Base-by-base conservation (phyloP, 768 basidiomycete genomes). In the Auricularia sp. region DNA sequence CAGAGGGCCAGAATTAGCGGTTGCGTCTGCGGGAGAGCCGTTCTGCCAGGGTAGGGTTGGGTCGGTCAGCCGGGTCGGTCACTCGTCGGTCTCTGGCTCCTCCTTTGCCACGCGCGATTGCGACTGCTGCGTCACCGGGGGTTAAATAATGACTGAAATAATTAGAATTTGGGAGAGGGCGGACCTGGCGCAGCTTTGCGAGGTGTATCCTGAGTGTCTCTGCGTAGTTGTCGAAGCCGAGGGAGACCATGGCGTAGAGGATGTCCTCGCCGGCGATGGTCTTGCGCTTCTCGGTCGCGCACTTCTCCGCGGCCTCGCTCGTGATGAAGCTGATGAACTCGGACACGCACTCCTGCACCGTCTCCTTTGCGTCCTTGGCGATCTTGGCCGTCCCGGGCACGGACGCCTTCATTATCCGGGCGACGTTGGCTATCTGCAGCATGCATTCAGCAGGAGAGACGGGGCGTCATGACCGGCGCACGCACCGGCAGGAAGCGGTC, bases 301-400 rank as follows among this genome's bases (percentile, higher is more conserved):
- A 95, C 71, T 93, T 93, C 76, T 98, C 96, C 16, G 92, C 93
- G 3, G 96, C 96, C 75, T 98, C 96, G 54, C 88, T 91, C 35
- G 95, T 97, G 78, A 98, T 94, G 82, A 98, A 98, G 70, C 87
- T 88, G 75, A 98, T 98, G 80, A 97, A 98, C 78, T 98, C 96
- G 54, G 91, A 94, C 64, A 97, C 93, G 76, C 95, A 97, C 77
- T 98, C 96, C 75, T 98, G 96, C 54, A 98, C 93, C 76, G 92
- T 94, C 77, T 98, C 96, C 74, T 98, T 98, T 56, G 94, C 94
- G 76, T 98, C 96, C 75, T 98, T 98, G 7, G 92, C 91, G 71
- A 98, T 96, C 78, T 98, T 98, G 54, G 96, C 92, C 21, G 89
- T 89, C 0, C 86, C 78, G 0, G 96, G 95, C 2, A 98, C 87